Conservation (phyloP, 164 flowering plant species). For the Aristolochia contorta region DNA sequence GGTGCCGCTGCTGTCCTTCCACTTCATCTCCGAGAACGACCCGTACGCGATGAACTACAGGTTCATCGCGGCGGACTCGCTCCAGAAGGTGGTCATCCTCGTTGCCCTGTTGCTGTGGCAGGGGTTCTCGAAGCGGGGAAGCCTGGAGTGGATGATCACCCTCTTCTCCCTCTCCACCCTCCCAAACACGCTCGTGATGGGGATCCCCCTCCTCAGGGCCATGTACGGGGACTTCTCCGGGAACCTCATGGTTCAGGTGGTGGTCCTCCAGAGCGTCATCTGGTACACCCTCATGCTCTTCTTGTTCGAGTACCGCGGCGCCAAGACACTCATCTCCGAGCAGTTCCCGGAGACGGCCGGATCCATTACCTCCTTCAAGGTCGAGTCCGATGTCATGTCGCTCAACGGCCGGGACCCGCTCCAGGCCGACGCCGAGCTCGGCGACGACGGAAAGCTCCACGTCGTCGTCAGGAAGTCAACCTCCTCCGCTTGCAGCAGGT, state of each 20-base stretch:
- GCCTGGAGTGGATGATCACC: conserved; percentile 81
- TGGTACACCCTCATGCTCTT: conserved; percentile 92
- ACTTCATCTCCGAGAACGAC: conserved; percentile 79
- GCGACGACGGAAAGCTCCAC: conserved; percentile 78
- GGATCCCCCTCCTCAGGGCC: conserved; percentile 76
- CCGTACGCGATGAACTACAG: conserved; percentile 80
- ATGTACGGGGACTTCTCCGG: conserved; percentile 89
- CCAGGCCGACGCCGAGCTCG: conserved; percentile 68
- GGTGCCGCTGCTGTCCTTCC: conserved; percentile 84
- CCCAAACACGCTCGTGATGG: conserved; percentile 96
- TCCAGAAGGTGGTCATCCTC: conserved; percentile 69
- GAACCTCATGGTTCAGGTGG: conserved; percentile 78
- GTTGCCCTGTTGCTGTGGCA: conserved; percentile 69
- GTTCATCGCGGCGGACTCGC: conserved; percentile 84
- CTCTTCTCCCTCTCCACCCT: conserved; percentile 84
- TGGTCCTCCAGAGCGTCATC: conserved; percentile 72
- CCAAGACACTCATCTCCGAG: conserved; percentile 62
- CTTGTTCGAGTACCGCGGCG: conserved; percentile 86
- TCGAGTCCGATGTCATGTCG: conserved; percentile 80
- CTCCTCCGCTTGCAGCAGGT: too few relatives aligned
- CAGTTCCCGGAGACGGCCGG: conserved; percentile 88
- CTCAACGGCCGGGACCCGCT: conserved; percentile 71
- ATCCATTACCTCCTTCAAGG: conserved; percentile 70
- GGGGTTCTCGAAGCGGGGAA: conserved; percentile 31
- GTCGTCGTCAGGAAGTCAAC: conserved; percentile 48